A percentile compares a stretch with the other conserved stretches of the same genome.
These are phyloP conservation scores for Populus pruinosa DNA, from an alignment of 345 rosid genomes.

Conservation along the genomic window DNA sequence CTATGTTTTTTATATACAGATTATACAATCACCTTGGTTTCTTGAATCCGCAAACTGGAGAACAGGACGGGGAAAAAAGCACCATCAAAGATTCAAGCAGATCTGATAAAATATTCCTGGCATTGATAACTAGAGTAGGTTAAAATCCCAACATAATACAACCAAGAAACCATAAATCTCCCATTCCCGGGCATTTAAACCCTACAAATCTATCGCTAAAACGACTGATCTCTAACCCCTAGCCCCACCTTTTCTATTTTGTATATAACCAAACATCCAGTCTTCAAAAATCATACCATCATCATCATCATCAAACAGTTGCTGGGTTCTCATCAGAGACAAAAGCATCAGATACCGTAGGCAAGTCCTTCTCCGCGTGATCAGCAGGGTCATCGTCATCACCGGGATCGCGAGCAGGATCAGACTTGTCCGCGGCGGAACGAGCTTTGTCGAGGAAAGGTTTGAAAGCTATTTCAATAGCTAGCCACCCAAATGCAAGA, in stretches of 20 bases:
- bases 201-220: too few relatives aligned
- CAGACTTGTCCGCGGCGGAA: constrained; percentile 65
- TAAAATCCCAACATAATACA: too few relatives aligned
- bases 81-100: too few relatives aligned
- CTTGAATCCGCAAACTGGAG: too few relatives aligned
- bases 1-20: background rate
- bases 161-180: too few relatives aligned
- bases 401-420: constrained; percentile 61
- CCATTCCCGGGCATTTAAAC: too few relatives aligned
- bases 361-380: background rate
- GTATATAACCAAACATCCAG: background rate
- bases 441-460: constrained; percentile 62
- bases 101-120: too few relatives aligned
- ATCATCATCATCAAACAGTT: background rate
- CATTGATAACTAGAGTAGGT: too few relatives aligned
- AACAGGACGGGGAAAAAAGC: too few relatives aligned
- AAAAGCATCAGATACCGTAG: background rate
- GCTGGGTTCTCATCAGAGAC: constrained; percentile 4
- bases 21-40: too few relatives aligned
- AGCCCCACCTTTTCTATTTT: too few relatives aligned
- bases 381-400: constrained; percentile 11
- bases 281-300: background rate
- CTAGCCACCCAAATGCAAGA: constrained; percentile 71
- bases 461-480: constrained; percentile 76
- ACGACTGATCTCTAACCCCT: too few relatives aligned